A percentile compares a stretch with the other conserved stretches of the same genome.
These are phyloP conservation scores for Cunninghamia lanceolata DNA, from an alignment of 75 land plant genomes.

Conservation along the genomic window DNA sequence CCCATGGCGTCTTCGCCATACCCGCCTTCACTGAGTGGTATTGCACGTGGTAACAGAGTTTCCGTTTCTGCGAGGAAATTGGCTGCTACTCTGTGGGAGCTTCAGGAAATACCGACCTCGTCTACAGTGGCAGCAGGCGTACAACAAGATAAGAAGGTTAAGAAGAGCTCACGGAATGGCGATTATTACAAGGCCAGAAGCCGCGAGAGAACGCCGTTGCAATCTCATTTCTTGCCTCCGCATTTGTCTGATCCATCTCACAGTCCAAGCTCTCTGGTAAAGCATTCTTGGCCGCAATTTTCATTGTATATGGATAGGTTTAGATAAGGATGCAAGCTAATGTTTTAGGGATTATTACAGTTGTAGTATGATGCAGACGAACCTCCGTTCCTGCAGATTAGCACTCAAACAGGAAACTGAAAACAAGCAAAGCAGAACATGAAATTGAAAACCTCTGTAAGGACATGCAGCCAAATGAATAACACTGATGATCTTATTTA, in stretches of 20 bases:
- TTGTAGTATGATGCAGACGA: neutral
- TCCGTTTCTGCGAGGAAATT: conserved; percentile 92
- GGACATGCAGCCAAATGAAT: too few relatives aligned
- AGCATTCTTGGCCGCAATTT: neutral
- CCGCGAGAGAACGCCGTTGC: conserved; percentile 13
- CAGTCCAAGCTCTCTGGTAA: conserved; percentile 45
- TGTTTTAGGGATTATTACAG: neutral
- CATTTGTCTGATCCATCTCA: conserved; percentile 54
- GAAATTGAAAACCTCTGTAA: too few relatives aligned
- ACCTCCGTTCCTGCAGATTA: too few relatives aligned
- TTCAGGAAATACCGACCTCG: conserved; percentile 46
- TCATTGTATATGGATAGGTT: neutral
- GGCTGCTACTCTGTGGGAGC: conserved; percentile 80
- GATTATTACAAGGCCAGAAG: conserved; percentile 16
- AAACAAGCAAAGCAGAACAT: too few relatives aligned
- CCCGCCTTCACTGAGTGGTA: neutral
- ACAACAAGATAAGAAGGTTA: neutral
- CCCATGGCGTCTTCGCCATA: conserved; percentile 20
- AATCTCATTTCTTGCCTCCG: conserved; percentile 26
- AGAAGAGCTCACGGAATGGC: conserved; percentile 10
- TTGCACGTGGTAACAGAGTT: neutral
- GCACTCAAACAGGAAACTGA: too few relatives aligned
- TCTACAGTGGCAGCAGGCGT: conserved; percentile 4
- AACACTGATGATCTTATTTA: too few relatives aligned
- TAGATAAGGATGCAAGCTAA: neutral